Base-by-base conservation (phyloP, 306 rosid species). In the Quercus aquifolioides region DNA sequence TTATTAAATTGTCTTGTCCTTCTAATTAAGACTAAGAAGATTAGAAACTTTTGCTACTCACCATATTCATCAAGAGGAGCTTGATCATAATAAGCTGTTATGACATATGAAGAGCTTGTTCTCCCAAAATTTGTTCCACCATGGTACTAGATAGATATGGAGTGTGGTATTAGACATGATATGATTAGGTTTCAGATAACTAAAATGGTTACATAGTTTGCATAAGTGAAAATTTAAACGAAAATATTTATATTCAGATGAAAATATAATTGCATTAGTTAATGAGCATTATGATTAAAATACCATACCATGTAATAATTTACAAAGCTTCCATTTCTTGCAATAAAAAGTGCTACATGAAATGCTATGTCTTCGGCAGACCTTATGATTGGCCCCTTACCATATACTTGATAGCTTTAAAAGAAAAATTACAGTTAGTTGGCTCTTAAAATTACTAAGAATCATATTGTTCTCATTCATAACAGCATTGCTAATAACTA, bases 41-140 rank as follows among this genome's bases (percentile, higher is more conserved):
- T 31, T 23, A 63, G 26, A 3, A 31, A 23, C 59, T 55, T 49
- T 41, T 38, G 41, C 5, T 55, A 62, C 69, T 75, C 76, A 90
- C 97, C 97, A 67, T 92, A 92, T 87, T 90, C 97, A 77, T 90
- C 93, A 3, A 92, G 87, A 23, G 97, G 93, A 71, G 93, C 94
- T 83, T 88, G 90, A 83, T 92, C 92, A 62, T 92, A 90, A 60
- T 92, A 90, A 60, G 63, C 71, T 77, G 94, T 87, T 62, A 83
- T 87, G 31, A 75, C 68, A 82, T 87, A 90, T 63, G 94, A 55
- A 20, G 93, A 82, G 78, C 79, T 25, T 1, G 94, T 87, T 82
- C 97, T 87, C 9, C 93, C 94, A 68, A 92, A 85, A 76, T 92
- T 92, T 4, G 97, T 92, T 84, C 97, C 97, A 71, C 97, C 97